A percentile compares a stretch with the other conserved stretches of the same genome.
These are phyloP conservation scores for Salix brachista DNA, from an alignment of 345 rosid species.

Conservation along the genomic window DNA sequence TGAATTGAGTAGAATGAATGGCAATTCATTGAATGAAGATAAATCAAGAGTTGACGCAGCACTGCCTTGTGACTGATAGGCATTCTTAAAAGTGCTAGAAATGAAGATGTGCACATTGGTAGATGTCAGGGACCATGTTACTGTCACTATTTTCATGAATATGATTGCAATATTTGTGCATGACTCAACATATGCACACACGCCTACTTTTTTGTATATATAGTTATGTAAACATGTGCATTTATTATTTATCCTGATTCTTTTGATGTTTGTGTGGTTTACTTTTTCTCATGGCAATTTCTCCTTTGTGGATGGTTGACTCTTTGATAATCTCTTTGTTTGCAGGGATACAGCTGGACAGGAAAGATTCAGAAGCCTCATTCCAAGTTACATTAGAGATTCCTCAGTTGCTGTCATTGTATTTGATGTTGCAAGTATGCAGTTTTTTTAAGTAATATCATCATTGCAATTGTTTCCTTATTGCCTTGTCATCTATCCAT, in stretches of 20 bases:
- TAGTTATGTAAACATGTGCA: background rate
- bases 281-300: background rate
- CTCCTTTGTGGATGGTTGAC: background rate
- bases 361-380: conserved; percentile 25
- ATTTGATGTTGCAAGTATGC: conserved; percentile 24
- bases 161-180: background rate
- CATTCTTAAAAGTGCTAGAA: background rate
- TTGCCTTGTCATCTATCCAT: background rate
- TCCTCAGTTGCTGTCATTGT: conserved; percentile 24
- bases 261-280: background rate
- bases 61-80: background rate
- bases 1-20: background rate
- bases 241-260: background rate
- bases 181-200: background rate
- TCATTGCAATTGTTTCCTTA: background rate
- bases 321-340: background rate
- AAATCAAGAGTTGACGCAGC: background rate
- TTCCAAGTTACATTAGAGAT: conserved; percentile 23
- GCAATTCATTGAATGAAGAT: background rate
- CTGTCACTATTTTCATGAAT: background rate
- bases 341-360: conserved; percentile 27
- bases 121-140: background rate
- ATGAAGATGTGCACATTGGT: background rate
- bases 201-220: background rate
- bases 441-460: background rate